phyloP scores from a whole-genome alignment of 192 early-diverging fungal genomes.

The Kappamyces sp. region DNA sequence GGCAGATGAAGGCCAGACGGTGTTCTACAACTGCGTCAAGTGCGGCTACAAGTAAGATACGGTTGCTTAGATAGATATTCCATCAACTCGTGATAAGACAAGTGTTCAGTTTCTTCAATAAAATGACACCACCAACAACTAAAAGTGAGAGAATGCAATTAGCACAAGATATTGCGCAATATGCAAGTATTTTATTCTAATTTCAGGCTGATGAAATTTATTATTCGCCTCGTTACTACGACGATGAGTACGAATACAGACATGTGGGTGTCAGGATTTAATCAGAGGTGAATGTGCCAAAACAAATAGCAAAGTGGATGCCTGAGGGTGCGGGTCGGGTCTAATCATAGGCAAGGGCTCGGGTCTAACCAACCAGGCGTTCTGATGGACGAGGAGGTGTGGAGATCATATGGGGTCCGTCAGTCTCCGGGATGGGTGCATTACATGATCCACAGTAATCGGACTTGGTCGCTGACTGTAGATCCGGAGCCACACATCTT shows the following conservation, averaged over 20 bases:
- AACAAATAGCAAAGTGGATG: conserved; percentile 14
- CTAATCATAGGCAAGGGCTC: too few species aligned
- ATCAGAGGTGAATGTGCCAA: conserved; percentile 5
- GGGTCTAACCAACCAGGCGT: background rate
- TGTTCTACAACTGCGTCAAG: conserved; percentile 95
- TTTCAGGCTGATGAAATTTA: conserved; percentile 15
- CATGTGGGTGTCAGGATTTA: background rate
- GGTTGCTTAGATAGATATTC: conserved; percentile 20
- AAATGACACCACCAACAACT: background rate
- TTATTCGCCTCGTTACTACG: conserved; percentile 16
- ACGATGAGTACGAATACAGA: conserved; percentile 18
- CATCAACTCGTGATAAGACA: conserved; percentile 22
- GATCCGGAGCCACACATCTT: conserved; percentile 19
- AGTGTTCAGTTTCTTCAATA: background rate
- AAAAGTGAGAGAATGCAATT: too few species aligned
- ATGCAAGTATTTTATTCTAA: too few species aligned
- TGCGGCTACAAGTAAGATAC: conserved; percentile 67
- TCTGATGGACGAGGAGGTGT: conserved; percentile 15
- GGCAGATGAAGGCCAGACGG: conserved; percentile 99
- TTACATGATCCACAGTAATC: conserved; percentile 13
- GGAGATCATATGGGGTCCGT: conserved; percentile 12
- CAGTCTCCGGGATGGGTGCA: conserved; percentile 14
- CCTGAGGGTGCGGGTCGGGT: background rate
- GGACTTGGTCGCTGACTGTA: background rate
- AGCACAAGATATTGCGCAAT: too few species aligned